A percentile compares a stretch with the other conserved stretches of the same genome.
These are phyloP conservation scores for Xylaria grammica DNA, from an alignment of 495 filamentous ascomycete genomes.

Conservation along the genomic window DNA sequence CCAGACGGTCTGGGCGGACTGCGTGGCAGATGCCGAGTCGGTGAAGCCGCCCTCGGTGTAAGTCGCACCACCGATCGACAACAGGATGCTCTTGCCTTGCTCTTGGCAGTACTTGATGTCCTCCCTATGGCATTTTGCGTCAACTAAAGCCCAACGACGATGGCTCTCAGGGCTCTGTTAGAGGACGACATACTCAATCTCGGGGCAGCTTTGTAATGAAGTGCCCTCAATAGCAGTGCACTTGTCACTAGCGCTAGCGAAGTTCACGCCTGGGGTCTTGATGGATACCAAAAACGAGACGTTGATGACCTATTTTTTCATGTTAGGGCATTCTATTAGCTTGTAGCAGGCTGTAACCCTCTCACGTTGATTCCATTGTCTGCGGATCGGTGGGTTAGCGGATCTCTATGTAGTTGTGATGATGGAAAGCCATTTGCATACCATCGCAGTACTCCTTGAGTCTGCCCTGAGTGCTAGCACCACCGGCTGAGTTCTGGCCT, in stretches of 20 bases:
- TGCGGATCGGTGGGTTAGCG: slow-evolving; percentile 25
- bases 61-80: slow-evolving; percentile 70
- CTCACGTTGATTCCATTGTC: slow-evolving; percentile 39
- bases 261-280: slow-evolving; percentile 61
- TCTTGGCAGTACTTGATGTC: slow-evolving; percentile 71
- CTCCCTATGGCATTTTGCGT: slow-evolving; percentile 26
- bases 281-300: slow-evolving; percentile 66
- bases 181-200: slow-evolving; percentile 58
- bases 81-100: slow-evolving; percentile 68
- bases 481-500: slow-evolving; percentile 58
- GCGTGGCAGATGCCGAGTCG: slow-evolving; percentile 54
- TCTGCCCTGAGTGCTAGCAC: slow-evolving; percentile 49
- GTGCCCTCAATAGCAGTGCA: slow-evolving; percentile 64
- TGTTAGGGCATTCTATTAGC: slow-evolving; percentile 4
- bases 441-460: slow-evolving; percentile 55
- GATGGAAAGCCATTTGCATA: slow-evolving; percentile 49
- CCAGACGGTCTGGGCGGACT: slow-evolving; percentile 68
- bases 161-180: background rate
- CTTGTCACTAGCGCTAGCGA: slow-evolving; percentile 61
- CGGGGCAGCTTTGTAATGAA: slow-evolving; percentile 62
- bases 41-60: slow-evolving; percentile 68
- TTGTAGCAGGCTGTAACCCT: background rate
- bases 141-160: background rate
- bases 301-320: slow-evolving; percentile 57
- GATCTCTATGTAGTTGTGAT: background rate